phyloP scores from a whole-genome alignment of 1,284 basidiomycete genomes.

The Cystobasidiaceae sp. region DNA sequence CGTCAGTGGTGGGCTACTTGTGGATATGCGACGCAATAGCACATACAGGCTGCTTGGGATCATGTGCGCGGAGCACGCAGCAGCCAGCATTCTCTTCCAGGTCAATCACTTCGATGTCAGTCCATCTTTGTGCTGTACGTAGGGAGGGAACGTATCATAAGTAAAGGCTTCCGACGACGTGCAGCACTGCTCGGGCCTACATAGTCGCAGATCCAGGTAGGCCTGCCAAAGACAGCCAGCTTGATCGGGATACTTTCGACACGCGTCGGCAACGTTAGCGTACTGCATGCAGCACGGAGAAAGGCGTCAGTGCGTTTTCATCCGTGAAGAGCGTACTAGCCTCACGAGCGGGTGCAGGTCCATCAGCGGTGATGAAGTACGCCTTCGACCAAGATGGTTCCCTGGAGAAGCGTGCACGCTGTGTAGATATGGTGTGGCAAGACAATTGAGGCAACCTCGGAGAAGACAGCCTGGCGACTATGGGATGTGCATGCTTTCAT shows the following conservation, averaged over 20 bases:
- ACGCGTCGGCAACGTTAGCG: constrained; percentile 1
- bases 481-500: no score
- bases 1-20: not conserved
- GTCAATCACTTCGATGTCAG: constrained; percentile 10
- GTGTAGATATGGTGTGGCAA: no score
- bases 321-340: no score
- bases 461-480: no score
- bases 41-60: constrained; percentile 7
- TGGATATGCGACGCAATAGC: not conserved
- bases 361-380: not conserved
- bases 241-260: constrained; percentile 30
- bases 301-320: no score
- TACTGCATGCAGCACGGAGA: no score
- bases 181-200: not conserved
- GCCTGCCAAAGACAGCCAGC: constrained; percentile 27
- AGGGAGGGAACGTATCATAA: no score
- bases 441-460: no score
- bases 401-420: no score
- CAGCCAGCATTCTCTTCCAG: not conserved
- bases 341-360: constrained; percentile 14
- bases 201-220: constrained; percentile 26
- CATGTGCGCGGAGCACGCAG: not conserved
- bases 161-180: no score
- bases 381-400: no score
- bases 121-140: constrained; percentile 27